A percentile compares a stretch with the other conserved stretches of the same genome.
These are phyloP conservation scores for Cadophora gregata DNA, from an alignment of 2,329 filamentous ascomycete genomes.

Conservation along the genomic window DNA sequence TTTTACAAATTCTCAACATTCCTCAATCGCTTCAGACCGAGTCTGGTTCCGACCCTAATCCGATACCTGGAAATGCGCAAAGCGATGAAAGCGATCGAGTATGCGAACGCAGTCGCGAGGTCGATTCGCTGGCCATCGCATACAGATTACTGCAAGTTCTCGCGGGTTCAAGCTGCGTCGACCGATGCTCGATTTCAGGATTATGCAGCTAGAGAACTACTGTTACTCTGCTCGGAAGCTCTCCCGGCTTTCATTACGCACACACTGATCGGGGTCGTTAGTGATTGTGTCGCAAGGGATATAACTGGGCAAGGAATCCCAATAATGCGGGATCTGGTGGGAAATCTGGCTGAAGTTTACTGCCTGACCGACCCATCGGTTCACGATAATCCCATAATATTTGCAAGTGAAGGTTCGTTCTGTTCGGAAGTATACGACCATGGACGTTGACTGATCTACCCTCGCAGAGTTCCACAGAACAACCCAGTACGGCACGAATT, in stretches of 20 bases:
- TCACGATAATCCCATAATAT: constrained; percentile 75
- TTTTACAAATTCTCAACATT: constrained; percentile 34
- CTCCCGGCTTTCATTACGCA: constrained; percentile 73
- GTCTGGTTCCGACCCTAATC: constrained; percentile 33
- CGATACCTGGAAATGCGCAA: constrained; percentile 37
- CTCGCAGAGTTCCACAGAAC: constrained; percentile 71
- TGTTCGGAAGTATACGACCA: background rate
- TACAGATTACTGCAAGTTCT: constrained; percentile 36
- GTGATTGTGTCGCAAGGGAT: constrained; percentile 66
- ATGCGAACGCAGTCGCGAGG: constrained; percentile 35
- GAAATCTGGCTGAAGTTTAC: constrained; percentile 76
- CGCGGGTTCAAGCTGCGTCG: constrained; percentile 31
- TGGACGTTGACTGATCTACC: background rate
- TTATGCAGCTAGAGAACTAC: constrained; percentile 34
- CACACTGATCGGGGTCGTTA: constrained; percentile 70
- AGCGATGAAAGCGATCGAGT: constrained; percentile 38
- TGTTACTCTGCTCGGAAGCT: constrained; percentile 55
- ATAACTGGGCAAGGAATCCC: constrained; percentile 71
- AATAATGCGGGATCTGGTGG: constrained; percentile 69
- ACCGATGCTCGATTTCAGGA: constrained; percentile 36
- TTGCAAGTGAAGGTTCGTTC: constrained; percentile 70
- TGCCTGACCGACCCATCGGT: constrained; percentile 75
- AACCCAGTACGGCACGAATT: constrained; percentile 75
- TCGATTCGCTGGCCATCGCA: constrained; percentile 38
- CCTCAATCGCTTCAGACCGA: constrained; percentile 33